A percentile compares a stretch with the other conserved stretches of the same genome.
Conservation (phyloP, 345 rosid genomes). For the Litchi chinensis region DNA sequence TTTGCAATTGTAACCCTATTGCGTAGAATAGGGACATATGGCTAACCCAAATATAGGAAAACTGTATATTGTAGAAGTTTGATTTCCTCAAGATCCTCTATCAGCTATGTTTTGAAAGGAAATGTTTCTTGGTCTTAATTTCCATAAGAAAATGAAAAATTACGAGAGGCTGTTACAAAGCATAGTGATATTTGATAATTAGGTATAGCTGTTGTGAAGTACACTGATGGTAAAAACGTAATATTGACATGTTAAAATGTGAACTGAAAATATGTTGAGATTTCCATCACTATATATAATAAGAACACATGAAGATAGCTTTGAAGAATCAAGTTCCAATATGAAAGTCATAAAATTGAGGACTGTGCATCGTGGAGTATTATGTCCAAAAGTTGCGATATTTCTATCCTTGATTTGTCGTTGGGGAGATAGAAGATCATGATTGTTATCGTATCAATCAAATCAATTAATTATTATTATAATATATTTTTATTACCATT, state of each 20-base stretch:
- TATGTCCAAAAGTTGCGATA: background rate
- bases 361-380: background rate
- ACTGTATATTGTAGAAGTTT: background rate
- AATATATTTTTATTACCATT: too few species aligned
- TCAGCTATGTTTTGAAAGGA: background rate
- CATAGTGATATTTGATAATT: background rate
- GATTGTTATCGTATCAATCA: too few species aligned
- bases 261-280: too few species aligned
- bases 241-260: too few species aligned
- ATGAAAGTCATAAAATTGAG: too few species aligned
- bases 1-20: background rate
- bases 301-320: too few species aligned
- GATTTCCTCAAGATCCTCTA: background rate
- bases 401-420: background rate
- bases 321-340: too few species aligned
- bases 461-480: too few species aligned
- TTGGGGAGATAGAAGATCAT: too few species aligned
- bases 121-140: background rate
- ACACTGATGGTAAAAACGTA: background rate
- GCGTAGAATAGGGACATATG: background rate
- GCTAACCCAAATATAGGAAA: background rate
- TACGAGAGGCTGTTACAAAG: background rate
- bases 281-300: too few species aligned
- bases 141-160: background rate
- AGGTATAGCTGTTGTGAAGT: background rate